Evolutionary conservation across 2,329 filamentous ascomycete genomes (phyloP).

Genomic region (Plectosphaerella sp.): DNA sequence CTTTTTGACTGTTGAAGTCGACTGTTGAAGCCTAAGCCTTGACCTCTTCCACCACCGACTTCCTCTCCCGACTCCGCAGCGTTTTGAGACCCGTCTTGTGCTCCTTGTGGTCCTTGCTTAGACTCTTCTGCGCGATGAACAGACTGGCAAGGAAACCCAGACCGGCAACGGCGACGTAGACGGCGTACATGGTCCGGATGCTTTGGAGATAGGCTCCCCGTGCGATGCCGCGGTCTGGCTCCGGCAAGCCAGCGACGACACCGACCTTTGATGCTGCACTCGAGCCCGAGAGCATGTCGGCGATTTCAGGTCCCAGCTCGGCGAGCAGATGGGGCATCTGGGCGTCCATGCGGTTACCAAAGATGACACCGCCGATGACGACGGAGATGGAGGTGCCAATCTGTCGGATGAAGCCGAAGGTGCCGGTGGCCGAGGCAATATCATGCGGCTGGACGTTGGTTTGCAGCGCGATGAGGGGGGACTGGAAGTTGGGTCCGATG

Average conservation of each 20-base stretch:
- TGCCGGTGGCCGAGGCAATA: conserved; percentile 58
- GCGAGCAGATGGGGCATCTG: conserved; percentile 36
- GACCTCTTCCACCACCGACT: not conserved
- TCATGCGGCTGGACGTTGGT: conserved; percentile 54
- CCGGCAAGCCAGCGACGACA: conserved; percentile 47
- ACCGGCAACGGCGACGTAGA: conserved; percentile 46
- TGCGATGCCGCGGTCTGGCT: conserved; percentile 36
- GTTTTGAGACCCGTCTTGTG: conserved; percentile 53
- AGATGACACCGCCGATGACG: conserved; percentile 44
- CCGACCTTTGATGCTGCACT: conserved; percentile 59
- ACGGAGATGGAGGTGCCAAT: conserved; percentile 53
- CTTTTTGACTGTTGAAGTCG: no score
- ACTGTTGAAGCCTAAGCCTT: no score
- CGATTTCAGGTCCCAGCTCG: conserved; percentile 45
- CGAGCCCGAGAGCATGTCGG: conserved; percentile 49
- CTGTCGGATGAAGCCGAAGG: conserved; percentile 56
- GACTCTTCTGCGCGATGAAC: conserved; percentile 41
- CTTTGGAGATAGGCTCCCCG: conserved; percentile 43
- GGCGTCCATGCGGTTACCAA: conserved; percentile 33
- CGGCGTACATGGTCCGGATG: conserved; percentile 52
- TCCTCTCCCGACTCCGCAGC: conserved; percentile 19
- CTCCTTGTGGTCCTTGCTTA: conserved; percentile 53
- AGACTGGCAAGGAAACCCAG: conserved; percentile 42
- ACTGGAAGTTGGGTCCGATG: conserved; percentile 59
- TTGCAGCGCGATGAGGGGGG: conserved; percentile 61